Base-by-base conservation (phyloP, 2,329 filamentous ascomycete species). In the Cladosporium cucumerinum region DNA sequence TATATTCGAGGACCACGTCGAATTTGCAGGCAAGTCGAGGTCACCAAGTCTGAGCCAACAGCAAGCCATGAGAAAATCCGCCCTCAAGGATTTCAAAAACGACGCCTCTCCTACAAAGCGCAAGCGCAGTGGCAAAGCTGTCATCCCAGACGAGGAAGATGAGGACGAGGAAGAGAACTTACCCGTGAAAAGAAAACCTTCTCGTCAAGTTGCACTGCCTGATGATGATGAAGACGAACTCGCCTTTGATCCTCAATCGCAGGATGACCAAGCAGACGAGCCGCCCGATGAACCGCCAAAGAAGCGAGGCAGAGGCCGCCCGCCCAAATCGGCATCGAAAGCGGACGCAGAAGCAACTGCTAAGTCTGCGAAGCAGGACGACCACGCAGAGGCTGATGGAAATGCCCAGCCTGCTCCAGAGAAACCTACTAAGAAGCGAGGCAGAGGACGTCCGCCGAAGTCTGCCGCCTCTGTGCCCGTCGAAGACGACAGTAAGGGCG, bases 231-330 rank as follows among this genome's bases (percentile, higher is more conserved):
- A 68, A 34, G 63, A 67, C n/a, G 59, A 61, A 32, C 57, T 60
- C 21, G 25, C 63, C 11, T n/a, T 55, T 26, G 63, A 65, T 26
- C 34, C 57, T n/a, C 46, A 39, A 34, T 26, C 49, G 16, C 36
- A 39, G n/a, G 14, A 65, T 30, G 46, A 66, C 25, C 30, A 43
- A 64, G 12, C 48, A 57, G 36, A 63, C 5, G 54, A 57, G 54
- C 32, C 55, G n/a, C 30, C 46, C 30, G 65, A 66, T 26, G 61
- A 67, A 32, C 69, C 71, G 4, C 74, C 77, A 21, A 81, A 79
- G 70, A 82, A 79, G 70, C 78, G 79, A 59, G 76, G 78, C 21
- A 76, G 78, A 63, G 80, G 80, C 63, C 75, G 76, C 34, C 68
- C 69, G 39, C 32, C 60, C 25, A 69, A 70, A 66, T 57, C 51